Evolutionary conservation across 2,329 filamentous ascomycete species (phyloP), one percentile per base, ranked within the genome.

Genomic region (Nothophoma quercina): DNA sequence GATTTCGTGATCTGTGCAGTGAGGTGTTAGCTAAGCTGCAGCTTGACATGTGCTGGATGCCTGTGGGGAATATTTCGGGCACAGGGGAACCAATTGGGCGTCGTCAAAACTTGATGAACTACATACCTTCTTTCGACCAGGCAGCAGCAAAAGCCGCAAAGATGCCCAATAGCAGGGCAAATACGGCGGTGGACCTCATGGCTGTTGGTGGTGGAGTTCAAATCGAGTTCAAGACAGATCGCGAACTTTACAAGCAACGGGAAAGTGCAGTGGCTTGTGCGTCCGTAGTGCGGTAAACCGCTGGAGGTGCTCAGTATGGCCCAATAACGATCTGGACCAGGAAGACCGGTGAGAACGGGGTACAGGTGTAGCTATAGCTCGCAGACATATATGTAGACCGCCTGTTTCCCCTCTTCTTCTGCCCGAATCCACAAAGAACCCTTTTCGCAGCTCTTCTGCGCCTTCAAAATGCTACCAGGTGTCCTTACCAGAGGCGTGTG

Each of bases 121-220:
- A 73, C 80, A 64, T 76, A 89, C 90, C 90, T 83, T 96, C 91
- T 77, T 95, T 95, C 51, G 85, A 86, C 91, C 92, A 96, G 38
- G 90, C 90, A 33, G 90, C 90, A 41, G 86, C 84, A 54, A 84
- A 84, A 57, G 93, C 76, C 55, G 83, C 84, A 61, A 91, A 77
- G 64, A 88, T 77, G 78, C 85, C 85, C 55, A 93, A 82, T 74
- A 90, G 81, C 62, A 93, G 68, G 45, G 88, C 82, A 65, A 90
- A 78, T 63, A 87, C 78, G 56, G 76, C 68, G 52, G 85, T 80
- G 65, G 86, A 77, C 83, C 83, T 92, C 91, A 96, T 96, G 64
- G 77, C 86, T 51, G 63, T 39, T 43, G 43, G 30, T 48, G 50
- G 38, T 47, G 15, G 54, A 46, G 49, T 49, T 47, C 41, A 46